Evolutionary conservation across 495 filamentous ascomycete species (phyloP).

Genomic region (Penicillium samsonianum): DNA sequence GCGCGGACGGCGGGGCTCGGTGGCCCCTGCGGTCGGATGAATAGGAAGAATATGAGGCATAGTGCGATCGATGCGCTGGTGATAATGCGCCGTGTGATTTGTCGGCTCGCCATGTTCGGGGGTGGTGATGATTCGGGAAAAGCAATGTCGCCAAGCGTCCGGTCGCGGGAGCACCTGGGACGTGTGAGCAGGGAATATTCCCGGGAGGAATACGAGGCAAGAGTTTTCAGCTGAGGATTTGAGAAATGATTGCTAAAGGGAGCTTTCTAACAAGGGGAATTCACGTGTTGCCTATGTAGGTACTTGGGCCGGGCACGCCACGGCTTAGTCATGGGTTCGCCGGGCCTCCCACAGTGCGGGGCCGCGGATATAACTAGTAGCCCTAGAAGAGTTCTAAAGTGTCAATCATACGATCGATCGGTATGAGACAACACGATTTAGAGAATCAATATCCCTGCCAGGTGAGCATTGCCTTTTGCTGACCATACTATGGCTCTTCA

Average conservation of each 20-base stretch:
- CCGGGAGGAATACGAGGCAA: background rate
- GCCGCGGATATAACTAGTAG: background rate
- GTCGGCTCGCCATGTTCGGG: conserved; percentile 43
- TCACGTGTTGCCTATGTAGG: too few relatives aligned
- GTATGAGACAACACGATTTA: background rate
- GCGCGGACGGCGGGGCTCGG: conserved; percentile 46
- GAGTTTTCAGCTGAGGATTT: background rate
- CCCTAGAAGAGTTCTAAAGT: background rate
- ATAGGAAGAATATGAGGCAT: conserved; percentile 43
- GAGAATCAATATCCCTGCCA: background rate
- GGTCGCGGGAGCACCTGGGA: background rate
- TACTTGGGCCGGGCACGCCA: background rate
- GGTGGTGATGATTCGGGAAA: conserved; percentile 3
- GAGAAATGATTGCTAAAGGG: background rate
- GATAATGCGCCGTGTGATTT: conserved; percentile 44
- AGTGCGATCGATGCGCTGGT: conserved; percentile 38
- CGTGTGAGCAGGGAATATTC: background rate
- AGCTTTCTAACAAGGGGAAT: background rate
- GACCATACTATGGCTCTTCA: background rate
- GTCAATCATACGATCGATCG: background rate
- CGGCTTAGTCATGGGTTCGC: conserved; percentile 4
- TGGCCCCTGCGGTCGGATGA: conserved; percentile 44
- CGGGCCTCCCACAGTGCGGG: background rate
- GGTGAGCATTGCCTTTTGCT: background rate
- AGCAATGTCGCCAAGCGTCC: conserved; percentile 9